Evolutionary conservation across 2,329 filamentous ascomycete species (phyloP).

Genomic region (Nothophaeocryptopus gaeumannii): DNA sequence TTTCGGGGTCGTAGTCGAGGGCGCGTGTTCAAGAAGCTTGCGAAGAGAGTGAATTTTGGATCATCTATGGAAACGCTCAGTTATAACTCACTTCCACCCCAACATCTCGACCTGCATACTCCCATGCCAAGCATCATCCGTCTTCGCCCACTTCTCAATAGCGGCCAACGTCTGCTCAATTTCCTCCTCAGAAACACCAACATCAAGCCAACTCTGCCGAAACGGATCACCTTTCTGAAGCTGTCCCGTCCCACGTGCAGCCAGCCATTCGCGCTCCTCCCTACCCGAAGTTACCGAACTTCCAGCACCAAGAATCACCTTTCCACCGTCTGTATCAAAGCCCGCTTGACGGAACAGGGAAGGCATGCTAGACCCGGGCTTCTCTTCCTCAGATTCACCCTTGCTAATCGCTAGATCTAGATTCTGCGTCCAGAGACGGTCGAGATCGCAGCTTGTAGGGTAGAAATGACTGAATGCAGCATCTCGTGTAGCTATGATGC

Average conservation of each 20-base stretch:
- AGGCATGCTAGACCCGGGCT: no score
- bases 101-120: conserved; percentile 40
- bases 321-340: no score
- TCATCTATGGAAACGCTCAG: no score
- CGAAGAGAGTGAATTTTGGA: no score
- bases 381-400: no score
- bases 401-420: no score
- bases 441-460: not conserved
- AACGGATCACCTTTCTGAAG: conserved; percentile 34
- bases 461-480: not conserved
- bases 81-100: conserved; percentile 38
- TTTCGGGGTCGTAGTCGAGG: no score
- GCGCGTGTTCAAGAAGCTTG: no score
- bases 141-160: conserved; percentile 37
- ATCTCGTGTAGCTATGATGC: not conserved
- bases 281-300: not conserved
- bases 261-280: conserved; percentile 25
- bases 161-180: conserved; percentile 35
- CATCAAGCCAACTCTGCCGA: conserved; percentile 37
- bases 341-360: no score
- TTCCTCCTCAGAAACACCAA: conserved; percentile 38
- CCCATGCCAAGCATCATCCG: conserved; percentile 41
- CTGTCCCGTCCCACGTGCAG: conserved; percentile 28
- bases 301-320: not conserved
- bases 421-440: no score